Conservation (phyloP, 2,329 filamentous ascomycete species). For the Tothia fuscella region DNA sequence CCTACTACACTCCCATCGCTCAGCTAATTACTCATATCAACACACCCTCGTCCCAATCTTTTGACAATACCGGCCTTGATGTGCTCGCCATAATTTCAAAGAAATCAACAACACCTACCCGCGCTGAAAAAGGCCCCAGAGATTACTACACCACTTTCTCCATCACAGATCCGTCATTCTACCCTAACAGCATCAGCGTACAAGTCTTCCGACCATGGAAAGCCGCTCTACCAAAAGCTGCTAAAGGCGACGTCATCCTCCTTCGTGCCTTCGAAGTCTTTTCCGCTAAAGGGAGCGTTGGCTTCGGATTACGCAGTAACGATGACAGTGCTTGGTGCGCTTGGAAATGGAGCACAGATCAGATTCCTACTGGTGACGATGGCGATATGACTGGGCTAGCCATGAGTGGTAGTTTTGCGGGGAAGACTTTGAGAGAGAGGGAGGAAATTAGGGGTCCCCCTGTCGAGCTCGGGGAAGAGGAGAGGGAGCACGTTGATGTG, state of each 20-base stretch:
- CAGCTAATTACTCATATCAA: conserved; percentile 30
- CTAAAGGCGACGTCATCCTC: conserved; percentile 32
- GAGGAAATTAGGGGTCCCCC: conserved; percentile 35
- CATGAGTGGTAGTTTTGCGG: conserved; percentile 12
- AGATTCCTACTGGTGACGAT: conserved; percentile 18
- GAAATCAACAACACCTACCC: conserved; percentile 20
- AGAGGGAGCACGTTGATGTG: conserved; percentile 29
- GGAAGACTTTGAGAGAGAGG: conserved; percentile 19
- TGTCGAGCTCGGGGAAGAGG: conserved; percentile 34
- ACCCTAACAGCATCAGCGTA: conserved; percentile 20
- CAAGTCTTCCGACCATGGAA: conserved; percentile 33
- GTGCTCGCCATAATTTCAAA: conserved; percentile 32
- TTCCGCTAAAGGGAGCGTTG: conserved; percentile 23
- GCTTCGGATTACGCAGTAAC: conserved; percentile 24
- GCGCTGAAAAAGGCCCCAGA: conserved; percentile 30
- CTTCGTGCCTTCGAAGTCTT: conserved; percentile 32
- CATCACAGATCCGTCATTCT: conserved; percentile 27
- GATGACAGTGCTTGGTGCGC: conserved; percentile 37
- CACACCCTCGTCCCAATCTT: conserved; percentile 20
- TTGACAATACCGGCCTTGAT: conserved; percentile 27
- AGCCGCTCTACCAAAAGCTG: conserved; percentile 28
- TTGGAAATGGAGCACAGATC: conserved; percentile 20
- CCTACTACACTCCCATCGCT: conserved; percentile 34
- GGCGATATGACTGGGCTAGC: conserved; percentile 13
- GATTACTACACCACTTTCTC: conserved; percentile 32